These are phyloP conservation scores for Talaromyces sp. DNA, from an alignment of 2,329 filamentous ascomycete species.

Conservation along the genomic window DNA sequence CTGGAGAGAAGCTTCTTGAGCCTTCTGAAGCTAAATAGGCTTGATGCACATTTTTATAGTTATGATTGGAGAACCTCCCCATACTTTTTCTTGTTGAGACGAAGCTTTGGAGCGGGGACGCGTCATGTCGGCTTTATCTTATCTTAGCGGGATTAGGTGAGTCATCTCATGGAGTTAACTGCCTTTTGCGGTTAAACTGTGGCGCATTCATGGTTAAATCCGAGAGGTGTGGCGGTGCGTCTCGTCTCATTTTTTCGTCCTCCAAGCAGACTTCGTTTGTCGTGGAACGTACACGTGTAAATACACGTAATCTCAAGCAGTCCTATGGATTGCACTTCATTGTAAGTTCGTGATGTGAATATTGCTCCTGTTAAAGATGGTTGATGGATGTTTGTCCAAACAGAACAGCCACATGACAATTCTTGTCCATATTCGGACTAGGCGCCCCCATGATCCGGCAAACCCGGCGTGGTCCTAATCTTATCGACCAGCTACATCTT, in stretches of 20 bases:
- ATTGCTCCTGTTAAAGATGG: neutral
- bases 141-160: neutral
- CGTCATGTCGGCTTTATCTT: conserved; percentile 3
- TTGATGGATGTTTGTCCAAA: neutral
- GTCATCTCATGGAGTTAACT: neutral
- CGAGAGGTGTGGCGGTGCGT: neutral
- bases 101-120: neutral
- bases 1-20: conserved; percentile 13
- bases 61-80: neutral
- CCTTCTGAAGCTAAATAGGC: neutral
- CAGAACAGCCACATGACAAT: neutral
- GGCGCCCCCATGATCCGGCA: neutral
- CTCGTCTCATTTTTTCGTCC: neutral
- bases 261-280: too few species aligned
- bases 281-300: neutral
- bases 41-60: neutral
- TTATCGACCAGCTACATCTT: neutral
- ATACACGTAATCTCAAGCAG: neutral
- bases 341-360: neutral
- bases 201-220: neutral
- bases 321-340: neutral
- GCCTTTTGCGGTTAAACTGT: neutral
- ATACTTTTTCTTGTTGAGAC: neutral
- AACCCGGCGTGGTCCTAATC: neutral
- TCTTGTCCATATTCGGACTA: conserved; percentile 10